Base-by-base conservation (phyloP, 805 yeast species). In the Kodamaea neixiangensis region DNA sequence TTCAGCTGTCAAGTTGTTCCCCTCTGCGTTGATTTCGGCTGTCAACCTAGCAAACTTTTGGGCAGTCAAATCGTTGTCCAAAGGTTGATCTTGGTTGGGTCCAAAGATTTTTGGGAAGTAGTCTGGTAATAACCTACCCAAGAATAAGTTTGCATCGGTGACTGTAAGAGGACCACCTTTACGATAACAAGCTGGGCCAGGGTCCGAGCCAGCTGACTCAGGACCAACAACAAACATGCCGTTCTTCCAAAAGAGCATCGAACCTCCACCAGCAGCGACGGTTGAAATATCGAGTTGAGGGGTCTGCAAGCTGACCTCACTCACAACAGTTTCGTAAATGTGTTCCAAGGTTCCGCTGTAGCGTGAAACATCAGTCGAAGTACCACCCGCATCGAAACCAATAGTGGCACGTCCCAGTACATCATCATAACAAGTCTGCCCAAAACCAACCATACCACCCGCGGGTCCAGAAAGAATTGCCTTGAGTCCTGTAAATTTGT, bases 401-500 rank as follows among this genome's bases (percentile, higher is more conserved):
- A 73, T 67, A 25, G 75, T 70, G 15, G 73, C 74, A 39, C 51
- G 58, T 4, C 40, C 46, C 17, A 53, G 31, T 2, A 38, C 34
- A 4, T 53, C 34, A 53, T 77, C 81, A 63, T 77, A 89, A 54
- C 96, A 88, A 0, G 98, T 92, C 47, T 82, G 78, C 0, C 97
- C 89, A 59, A 83, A 89, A 0, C 98, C 98, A 31, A 93, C 97
- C 52, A 93, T 96, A 46, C 98, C 98, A 35, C 98, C 98, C 7
- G 98, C 98, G 2, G 98, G 98, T 2, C 98, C 98, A 1, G 97
- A 89, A 33, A 93, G 69, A 45, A 93, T 87, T 3, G 98, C 96
- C 58, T 83, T 79, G 34, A 93, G 73, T 1, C 98, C 98, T 0
- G 97, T 86, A 65, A 93, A 93, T 45, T 81, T 78, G 18, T 82